phyloP scores from a whole-genome alignment of 805 yeast genomes.

The Scheffersomyces stipitis region DNA sequence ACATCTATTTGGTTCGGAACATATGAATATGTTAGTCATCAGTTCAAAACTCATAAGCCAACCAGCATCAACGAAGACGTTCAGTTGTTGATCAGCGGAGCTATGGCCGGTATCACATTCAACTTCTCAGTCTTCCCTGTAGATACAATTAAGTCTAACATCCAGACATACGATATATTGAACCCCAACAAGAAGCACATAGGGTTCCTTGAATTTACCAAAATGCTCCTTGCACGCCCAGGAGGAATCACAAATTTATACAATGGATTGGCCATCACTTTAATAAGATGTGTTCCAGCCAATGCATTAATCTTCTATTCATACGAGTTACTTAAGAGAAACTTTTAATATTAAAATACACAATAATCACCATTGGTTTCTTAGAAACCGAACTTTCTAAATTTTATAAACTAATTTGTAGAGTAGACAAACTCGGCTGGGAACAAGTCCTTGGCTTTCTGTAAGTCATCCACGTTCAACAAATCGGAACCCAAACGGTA shows the following conservation, averaged over 20 bases:
- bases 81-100: constrained; percentile 75
- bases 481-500: constrained; percentile 52
- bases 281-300: constrained; percentile 82
- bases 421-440: not conserved
- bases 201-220: constrained; percentile 2
- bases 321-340: constrained; percentile 61
- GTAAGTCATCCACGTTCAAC: constrained; percentile 62
- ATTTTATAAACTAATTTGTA: not conserved
- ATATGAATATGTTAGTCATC: constrained; percentile 56
- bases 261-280: constrained; percentile 81
- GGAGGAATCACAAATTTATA: constrained; percentile 76
- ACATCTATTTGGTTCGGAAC: constrained; percentile 94
- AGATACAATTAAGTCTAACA: constrained; percentile 84
- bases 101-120: constrained; percentile 80
- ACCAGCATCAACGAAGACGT: constrained; percentile 27
- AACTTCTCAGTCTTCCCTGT: constrained; percentile 83
- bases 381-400: not conserved
- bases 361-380: not conserved
- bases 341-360: constrained; percentile 12
- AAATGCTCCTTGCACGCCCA: constrained; percentile 15
- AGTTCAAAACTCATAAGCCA: constrained; percentile 28
- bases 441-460: constrained; percentile 28
- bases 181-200: constrained; percentile 5
- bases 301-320: constrained; percentile 82
- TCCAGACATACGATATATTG: constrained; percentile 60